Conservation (phyloP, 441 rosid genomes). For the Erysimum cheiri region DNA sequence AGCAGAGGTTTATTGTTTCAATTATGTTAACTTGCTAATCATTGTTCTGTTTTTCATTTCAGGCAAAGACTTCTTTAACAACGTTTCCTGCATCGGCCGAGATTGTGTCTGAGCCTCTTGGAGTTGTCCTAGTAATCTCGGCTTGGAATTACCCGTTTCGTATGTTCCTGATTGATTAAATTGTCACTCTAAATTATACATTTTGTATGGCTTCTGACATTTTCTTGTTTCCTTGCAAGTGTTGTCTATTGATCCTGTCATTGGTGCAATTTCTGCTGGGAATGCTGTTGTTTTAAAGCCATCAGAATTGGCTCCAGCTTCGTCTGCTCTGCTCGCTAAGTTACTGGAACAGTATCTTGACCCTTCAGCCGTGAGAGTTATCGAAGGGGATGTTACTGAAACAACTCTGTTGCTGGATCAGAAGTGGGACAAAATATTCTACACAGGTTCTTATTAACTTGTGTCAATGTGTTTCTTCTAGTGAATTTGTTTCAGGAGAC, state of each 20-base stretch:
- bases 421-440: slow-evolving; percentile 76
- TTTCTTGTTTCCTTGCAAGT: slow-evolving; percentile 44
- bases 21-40: neutral
- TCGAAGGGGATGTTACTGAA: slow-evolving; percentile 66
- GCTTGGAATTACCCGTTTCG: slow-evolving; percentile 87
- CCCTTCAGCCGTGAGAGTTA: slow-evolving; percentile 51
- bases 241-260: slow-evolving; percentile 69
- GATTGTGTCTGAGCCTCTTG: slow-evolving; percentile 82
- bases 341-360: slow-evolving; percentile 59
- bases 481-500: neutral
- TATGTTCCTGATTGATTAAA: slow-evolving; percentile 41
- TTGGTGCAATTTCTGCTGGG: slow-evolving; percentile 82
- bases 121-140: slow-evolving; percentile 79
- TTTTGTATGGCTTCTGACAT: slow-evolving; percentile 19
- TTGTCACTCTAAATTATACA: neutral
- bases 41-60: slow-evolving; percentile 17
- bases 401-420: slow-evolving; percentile 65
- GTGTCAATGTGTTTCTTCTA: neutral
- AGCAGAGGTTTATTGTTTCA: neutral
- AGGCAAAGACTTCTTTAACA: slow-evolving; percentile 73
- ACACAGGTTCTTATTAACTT: slow-evolving; percentile 57
- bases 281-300: slow-evolving; percentile 76
- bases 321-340: slow-evolving; percentile 54
- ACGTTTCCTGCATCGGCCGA: slow-evolving; percentile 88
- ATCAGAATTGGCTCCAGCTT: slow-evolving; percentile 72